Percentiles rank a stretch among this genome's conserved stretches.
phyloP scores from a whole-genome alignment of 1,139 yeast species.

The Cylindricascospora bacillispora region DNA sequence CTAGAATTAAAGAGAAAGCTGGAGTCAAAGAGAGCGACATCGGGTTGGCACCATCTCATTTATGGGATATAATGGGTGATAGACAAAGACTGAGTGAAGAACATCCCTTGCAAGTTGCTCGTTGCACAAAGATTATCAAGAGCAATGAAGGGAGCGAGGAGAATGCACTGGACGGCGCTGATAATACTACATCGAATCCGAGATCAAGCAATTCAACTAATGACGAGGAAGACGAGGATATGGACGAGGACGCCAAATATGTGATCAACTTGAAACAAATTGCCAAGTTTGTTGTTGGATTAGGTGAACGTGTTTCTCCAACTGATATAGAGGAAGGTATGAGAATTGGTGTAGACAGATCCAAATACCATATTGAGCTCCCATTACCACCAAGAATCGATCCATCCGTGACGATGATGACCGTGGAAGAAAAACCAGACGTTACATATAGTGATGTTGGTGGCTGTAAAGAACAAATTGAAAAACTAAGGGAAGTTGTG shows the following conservation, averaged over 20 bases:
- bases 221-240: conserved; percentile 36
- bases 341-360: conserved; percentile 98
- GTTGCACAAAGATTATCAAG: conserved; percentile 95
- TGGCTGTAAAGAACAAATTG: conserved; percentile 96
- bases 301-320: conserved; percentile 94
- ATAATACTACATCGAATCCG: conserved; percentile 20
- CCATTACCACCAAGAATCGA: conserved; percentile 97
- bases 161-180: conserved; percentile 11
- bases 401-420: conserved; percentile 99
- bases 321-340: conserved; percentile 99
- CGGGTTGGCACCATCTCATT: conserved; percentile 86
- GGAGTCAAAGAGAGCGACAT: conserved; percentile 94
- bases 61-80: conserved; percentile 97
- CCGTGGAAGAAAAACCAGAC: conserved; percentile 96
- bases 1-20: conserved; percentile 81
- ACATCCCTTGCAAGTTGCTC: conserved; percentile 93
- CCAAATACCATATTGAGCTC: conserved; percentile 88
- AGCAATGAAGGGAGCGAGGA: conserved; percentile 19
- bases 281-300: conserved; percentile 92
- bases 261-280: conserved; percentile 95
- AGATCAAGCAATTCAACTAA: conserved; percentile 4
- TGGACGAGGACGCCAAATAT: conserved; percentile 79
- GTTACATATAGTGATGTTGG: conserved; percentile 88
- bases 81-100: conserved; percentile 86
- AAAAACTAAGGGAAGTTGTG: conserved; percentile 91